Evolutionary conservation across 2,329 filamentous ascomycete species (phyloP).

Genomic region (Rasamsonia emersonii): DNA sequence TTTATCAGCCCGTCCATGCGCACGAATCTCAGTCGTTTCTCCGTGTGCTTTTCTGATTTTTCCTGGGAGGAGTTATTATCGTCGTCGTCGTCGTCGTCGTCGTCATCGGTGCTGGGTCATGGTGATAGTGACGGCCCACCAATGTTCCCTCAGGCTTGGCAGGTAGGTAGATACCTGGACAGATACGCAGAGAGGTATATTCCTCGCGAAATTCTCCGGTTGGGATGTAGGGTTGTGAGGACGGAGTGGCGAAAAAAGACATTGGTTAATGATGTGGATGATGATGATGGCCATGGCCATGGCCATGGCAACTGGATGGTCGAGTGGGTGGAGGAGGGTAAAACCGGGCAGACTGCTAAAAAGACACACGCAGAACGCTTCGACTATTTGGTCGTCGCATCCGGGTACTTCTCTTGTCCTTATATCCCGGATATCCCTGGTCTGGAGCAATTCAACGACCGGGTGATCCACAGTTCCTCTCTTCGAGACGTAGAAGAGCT

Average conservation of each 20-base stretch:
- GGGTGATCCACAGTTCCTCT: conserved; percentile 59
- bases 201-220: conserved; percentile 35
- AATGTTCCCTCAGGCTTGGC: conserved; percentile 66
- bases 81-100: conserved; percentile 29
- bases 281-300: not conserved
- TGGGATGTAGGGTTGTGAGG: conserved; percentile 37
- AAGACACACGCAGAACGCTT: conserved; percentile 38
- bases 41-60: conserved; percentile 54
- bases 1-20: conserved; percentile 50
- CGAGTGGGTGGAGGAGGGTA: conserved; percentile 16
- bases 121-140: conserved; percentile 36
- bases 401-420: conserved; percentile 65
- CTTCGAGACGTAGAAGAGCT: conserved; percentile 47
- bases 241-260: too few relatives aligned
- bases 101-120: not conserved
- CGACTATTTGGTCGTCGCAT: conserved; percentile 63
- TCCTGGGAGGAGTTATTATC: conserved; percentile 61
- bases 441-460: conserved; percentile 30
- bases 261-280: too few relatives aligned
- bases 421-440: conserved; percentile 41
- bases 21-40: conserved; percentile 66
- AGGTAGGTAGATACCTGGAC: conserved; percentile 64
- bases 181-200: conserved; percentile 55
- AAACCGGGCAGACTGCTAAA: not conserved
- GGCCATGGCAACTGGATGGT: conserved; percentile 32